Evolutionary conservation across 352 stramenopile species (phyloP), one percentile per base, ranked within the genome.

Genomic region (Blastocystis sp.): DNA sequence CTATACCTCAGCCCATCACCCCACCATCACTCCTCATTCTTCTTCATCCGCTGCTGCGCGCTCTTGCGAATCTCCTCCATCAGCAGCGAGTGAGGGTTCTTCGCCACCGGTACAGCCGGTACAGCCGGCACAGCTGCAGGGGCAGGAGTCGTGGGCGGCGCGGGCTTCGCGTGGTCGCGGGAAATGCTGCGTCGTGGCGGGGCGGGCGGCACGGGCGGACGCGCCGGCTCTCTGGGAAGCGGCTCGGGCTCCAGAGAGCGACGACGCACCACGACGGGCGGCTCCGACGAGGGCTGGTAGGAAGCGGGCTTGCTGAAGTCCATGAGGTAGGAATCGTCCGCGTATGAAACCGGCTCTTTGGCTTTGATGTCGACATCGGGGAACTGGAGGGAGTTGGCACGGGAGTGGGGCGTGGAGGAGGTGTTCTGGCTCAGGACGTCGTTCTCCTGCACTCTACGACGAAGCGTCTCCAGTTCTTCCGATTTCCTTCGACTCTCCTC

Each of bases 401-500:
- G 14, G 28, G 66, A 19, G 41, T 38, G n/a, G 4, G 38, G 52
- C 34, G 66, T 56, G 66, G 66, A 40, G 19, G 38, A 3, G 23
- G 23, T 59, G 66, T 34, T 9, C 21, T 56, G n/a, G 40, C 70
- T 81, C n/a, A 23, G 5, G 21, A 48, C 7, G 40, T 41, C 64
- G 43, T 48, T 38, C 64, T 74, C 23, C 34, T 34, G 23, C 74
- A 84, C 43, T 61, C 52, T 67, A 34, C 60, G 34, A 43, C 74
- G 74, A 48, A 84, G 74, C 17, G 66, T 53, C 28, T 84, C 74
- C 74, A 84, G 48, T 56, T 84, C 74, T 48, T 84, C 74, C 11
- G 74, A 84, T 45, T 84, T 84, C 23, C 74, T 28, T 48, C 74
- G 34, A 52, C 56, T 84, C 74, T 84, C 74, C 41, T 84, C 74